Conservation (phyloP, 2,329 filamentous ascomycete genomes). For the Pseudohalonectria lignicola region DNA sequence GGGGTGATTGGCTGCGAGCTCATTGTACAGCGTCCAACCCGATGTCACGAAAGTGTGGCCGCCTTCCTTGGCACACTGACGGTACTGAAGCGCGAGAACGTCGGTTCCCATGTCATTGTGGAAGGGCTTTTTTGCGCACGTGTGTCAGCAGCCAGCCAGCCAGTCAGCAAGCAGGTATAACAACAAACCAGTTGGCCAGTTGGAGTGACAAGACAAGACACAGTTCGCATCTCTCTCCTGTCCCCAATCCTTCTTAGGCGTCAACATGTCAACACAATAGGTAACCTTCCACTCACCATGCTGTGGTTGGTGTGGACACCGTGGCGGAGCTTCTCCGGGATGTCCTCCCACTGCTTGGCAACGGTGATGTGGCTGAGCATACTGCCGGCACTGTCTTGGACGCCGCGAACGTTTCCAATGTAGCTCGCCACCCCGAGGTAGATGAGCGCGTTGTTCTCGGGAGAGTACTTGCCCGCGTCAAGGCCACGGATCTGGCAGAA, state of each 20-base stretch:
- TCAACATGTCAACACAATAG: too few species aligned
- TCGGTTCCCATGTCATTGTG: constrained; percentile 42
- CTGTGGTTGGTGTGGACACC: constrained; percentile 35
- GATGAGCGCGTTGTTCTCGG: constrained; percentile 41
- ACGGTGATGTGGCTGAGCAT: constrained; percentile 37
- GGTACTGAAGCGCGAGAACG: constrained; percentile 34
- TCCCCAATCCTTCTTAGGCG: too few species aligned
- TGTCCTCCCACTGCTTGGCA: constrained; percentile 28
- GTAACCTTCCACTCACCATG: constrained; percentile 23
- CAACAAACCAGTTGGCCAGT: too few species aligned
- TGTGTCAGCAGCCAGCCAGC: too few species aligned
- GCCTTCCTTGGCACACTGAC: constrained; percentile 28
- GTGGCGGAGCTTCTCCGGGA: constrained; percentile 30
- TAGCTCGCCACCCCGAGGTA: constrained; percentile 47
- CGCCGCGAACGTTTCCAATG: constrained; percentile 40
- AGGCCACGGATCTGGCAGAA: constrained; percentile 46
- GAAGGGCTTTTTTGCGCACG: constrained; percentile 30
- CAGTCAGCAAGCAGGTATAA: not conserved
- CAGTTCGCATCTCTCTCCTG: too few species aligned
- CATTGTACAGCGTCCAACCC: constrained; percentile 29
- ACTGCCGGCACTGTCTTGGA: constrained; percentile 35
- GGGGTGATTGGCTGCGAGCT: constrained; percentile 24
- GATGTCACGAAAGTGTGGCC: constrained; percentile 34
- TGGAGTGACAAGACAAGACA: too few species aligned
- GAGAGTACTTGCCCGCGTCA: constrained; percentile 30